A percentile compares a stretch with the other conserved stretches of the same genome.
These are phyloP conservation scores for Diaporthe vaccinii DNA, from an alignment of 2,329 filamentous ascomycete species.

Conservation along the genomic window DNA sequence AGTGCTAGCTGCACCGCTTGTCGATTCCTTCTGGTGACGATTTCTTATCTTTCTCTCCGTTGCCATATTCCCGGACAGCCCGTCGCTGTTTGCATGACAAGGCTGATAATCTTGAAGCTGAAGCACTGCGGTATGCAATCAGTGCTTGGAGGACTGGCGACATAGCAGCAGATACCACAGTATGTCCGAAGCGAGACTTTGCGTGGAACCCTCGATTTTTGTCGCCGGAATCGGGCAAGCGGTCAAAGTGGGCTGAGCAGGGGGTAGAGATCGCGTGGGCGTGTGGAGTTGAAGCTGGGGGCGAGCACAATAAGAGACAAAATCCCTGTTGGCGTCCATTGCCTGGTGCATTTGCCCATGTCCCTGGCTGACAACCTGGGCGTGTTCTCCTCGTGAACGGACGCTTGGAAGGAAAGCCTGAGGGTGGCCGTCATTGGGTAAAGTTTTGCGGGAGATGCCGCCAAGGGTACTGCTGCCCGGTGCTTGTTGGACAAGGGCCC, in stretches of 20 bases:
- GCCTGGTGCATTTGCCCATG: constrained; percentile 15
- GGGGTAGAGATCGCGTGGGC: constrained; percentile 40
- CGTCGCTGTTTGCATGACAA: background rate
- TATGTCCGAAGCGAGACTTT: constrained; percentile 7
- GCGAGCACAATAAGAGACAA: constrained; percentile 14
- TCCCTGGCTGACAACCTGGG: constrained; percentile 21
- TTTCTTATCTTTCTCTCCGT: too few species aligned
- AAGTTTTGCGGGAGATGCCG: constrained; percentile 31
- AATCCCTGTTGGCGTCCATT: constrained; percentile 17
- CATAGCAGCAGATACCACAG: background rate
- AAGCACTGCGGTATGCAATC: background rate
- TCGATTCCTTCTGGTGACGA: background rate
- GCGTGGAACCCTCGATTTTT: constrained; percentile 16
- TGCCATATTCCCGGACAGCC: background rate
- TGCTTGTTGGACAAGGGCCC: constrained; percentile 30
- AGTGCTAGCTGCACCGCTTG: background rate
- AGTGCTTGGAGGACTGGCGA: constrained; percentile 3
- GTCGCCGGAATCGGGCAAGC: constrained; percentile 36
- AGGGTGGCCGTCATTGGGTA: constrained; percentile 22
- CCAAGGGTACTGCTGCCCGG: constrained; percentile 25
- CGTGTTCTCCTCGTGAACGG: constrained; percentile 17
- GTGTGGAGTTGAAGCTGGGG: constrained; percentile 32
- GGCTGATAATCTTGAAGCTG: background rate
- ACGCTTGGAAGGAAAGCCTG: constrained; percentile 15
- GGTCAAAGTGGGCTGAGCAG: constrained; percentile 33